Evolutionary conservation across 257 asterid species (phyloP).

Genomic region (Solanum ahanhuiri): DNA sequence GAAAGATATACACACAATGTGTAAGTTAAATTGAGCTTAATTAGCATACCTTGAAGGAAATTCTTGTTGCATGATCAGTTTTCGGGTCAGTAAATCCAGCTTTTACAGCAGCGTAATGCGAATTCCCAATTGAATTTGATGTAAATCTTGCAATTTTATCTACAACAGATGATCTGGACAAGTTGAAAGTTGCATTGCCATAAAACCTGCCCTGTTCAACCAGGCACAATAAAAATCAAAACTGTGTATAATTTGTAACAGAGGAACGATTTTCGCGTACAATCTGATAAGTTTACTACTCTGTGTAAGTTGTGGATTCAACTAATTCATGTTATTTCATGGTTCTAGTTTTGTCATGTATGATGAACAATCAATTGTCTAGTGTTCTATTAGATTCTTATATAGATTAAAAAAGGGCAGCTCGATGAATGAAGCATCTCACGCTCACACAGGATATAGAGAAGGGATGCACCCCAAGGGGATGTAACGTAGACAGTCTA

Average conservation of each 20-base stretch:
- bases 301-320: not conserved
- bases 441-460: not conserved
- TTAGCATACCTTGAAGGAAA: conserved; percentile 66
- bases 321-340: not conserved
- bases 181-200: conserved; percentile 35
- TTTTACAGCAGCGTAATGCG: conserved; percentile 27
- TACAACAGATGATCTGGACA: conserved; percentile 33
- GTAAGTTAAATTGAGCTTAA: not conserved
- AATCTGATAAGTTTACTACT: not conserved
- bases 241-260: not conserved
- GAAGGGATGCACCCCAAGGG: accelerated
- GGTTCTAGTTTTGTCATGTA: too few relatives aligned
- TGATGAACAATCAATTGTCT: too few relatives aligned
- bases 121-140: conserved; percentile 26
- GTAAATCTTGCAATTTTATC: conserved; percentile 28
- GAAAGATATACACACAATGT: not conserved
- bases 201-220: conserved; percentile 51
- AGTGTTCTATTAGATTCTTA: not conserved
- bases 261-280: not conserved
- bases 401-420: not conserved
- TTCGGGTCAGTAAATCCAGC: conserved; percentile 42
- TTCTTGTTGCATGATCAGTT: conserved; percentile 56
- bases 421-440: not conserved
- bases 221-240: not conserved
- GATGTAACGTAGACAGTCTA: not conserved